Percentiles rank a stretch among this genome's conserved stretches.
These are phyloP conservation scores for Penicillium longicatenatum DNA, from an alignment of 495 filamentous ascomycete species.

Conservation along the genomic window DNA sequence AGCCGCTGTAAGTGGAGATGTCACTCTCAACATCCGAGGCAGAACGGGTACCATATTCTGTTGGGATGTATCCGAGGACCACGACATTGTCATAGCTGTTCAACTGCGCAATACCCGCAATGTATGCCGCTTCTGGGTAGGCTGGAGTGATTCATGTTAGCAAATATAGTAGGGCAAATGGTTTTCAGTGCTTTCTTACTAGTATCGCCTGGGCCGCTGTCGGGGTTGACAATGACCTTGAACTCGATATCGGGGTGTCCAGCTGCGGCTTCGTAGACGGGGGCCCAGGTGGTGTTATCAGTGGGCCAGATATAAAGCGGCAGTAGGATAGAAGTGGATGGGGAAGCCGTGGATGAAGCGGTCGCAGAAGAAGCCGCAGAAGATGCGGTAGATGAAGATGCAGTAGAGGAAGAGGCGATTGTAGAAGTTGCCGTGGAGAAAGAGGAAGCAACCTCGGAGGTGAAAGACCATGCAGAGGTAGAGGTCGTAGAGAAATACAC, in stretches of 20 bases:
- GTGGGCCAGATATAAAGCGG: slow-evolving; percentile 54
- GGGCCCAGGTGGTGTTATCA: slow-evolving; percentile 41
- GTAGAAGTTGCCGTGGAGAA: neutral
- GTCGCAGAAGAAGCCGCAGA: slow-evolving; percentile 22
- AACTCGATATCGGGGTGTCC: slow-evolving; percentile 37
- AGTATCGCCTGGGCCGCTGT: slow-evolving; percentile 45
- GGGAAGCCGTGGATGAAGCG: neutral
- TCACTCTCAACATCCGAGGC: slow-evolving; percentile 35
- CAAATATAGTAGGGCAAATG: neutral
- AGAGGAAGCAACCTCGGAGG: neutral
- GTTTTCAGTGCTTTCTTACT: slow-evolving; percentile 10
- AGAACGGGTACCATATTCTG: slow-evolving; percentile 30
- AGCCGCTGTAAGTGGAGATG: slow-evolving; percentile 43
- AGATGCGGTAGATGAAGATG: neutral
- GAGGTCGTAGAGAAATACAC: neutral
- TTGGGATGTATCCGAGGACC: slow-evolving; percentile 53
- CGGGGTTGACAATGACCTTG: slow-evolving; percentile 50
- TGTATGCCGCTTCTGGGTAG: slow-evolving; percentile 35
- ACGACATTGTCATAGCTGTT: slow-evolving; percentile 45
- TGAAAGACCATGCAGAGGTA: neutral
- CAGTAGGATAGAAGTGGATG: slow-evolving; percentile 36
- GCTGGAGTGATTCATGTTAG: neutral
- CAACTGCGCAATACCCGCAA: slow-evolving; percentile 36
- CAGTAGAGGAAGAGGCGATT: neutral
- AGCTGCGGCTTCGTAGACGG: slow-evolving; percentile 38